Base-by-base conservation (phyloP, 1,139 yeast genomes). In the Ogataea hybrid region DNA sequence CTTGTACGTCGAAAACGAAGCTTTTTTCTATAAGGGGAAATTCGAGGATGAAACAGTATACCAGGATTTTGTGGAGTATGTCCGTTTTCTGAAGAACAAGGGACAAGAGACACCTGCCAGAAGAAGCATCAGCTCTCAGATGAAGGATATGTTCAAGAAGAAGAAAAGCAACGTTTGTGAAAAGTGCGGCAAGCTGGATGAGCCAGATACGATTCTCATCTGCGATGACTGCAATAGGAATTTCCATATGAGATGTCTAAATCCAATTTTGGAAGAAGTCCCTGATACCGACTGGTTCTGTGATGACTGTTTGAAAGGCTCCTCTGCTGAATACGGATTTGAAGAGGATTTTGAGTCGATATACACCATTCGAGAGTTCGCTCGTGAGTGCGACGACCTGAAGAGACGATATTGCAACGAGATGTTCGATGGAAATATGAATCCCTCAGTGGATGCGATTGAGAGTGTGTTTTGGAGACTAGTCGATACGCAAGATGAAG, bases 311-410 rank as follows among this genome's bases (percentile, higher is more conserved):
- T 68, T 90, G 12, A 71, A 85, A 6, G 96, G 96, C 0, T 84
- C 90, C 2, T 49, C 57, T 17, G 94, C 95, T 1, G 92, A 83
- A 52, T 90, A 88, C 58, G 96, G 95, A 0, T 90, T 90, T 61
- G 90, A 84, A 52, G 95, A 86, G 50, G 70, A 75, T 32, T 71
- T 73, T 44, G 87, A 84, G 57, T 70, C 83, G 0, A 64, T 55
- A 3, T 62, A 54, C 69, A 45, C 70, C 54, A n/a, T 81, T 17
- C 54, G 62, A 0, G 81, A 84, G 45, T 90, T 89, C 60, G 73
- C 73, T 46, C 63, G 72, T 10, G 67, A 77, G 50, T 84, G 90
- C 48, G 63, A 67, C 25, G 69, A 72, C 16, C 84, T 84, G 58
- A 69, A 61, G 39, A 65, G 65, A 6, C 47, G 56, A 2, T 63